Evolutionary conservation across 1,284 basidiomycete species (phyloP), one percentile per base, ranked within the genome.

Genomic region (Erythrobasidium hasegawianum): DNA sequence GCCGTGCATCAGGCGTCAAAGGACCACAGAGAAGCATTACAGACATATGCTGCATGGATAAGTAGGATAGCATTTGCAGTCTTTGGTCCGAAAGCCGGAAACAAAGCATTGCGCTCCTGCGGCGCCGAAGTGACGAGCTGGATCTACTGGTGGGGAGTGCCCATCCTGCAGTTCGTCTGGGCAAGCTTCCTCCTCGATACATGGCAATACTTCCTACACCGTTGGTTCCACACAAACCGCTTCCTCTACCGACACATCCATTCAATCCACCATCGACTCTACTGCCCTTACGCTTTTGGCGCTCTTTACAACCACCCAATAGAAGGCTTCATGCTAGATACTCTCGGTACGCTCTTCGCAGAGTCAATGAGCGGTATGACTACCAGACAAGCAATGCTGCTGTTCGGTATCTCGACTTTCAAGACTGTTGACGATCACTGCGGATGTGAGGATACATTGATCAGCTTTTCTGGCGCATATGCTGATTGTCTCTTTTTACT

Each of bases 401-500:
- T 97, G 64, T 98, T 97, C 76, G 80, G 80, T 9, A 80, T 97
- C 70, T 88, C 89, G 16, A 89, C 88, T 0, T 79, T 90, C 74
- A 99, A 99, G 81, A 97, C 95, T 0, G 92, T 98, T 50, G 93
- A 97, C 72, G 96, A 98, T 77, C 95, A 98, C 78, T 97, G 94
- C 70, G 95, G 95, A 0, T 97, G 62, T 65, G 45, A 53, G 62
- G 97, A 22, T 91, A 91, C 2, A 61, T 61, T 67, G 49, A n/a
- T n/a, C 39, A 20, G 22, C 52, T 20, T 38, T 45, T 64, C 29
- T 29, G 54, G 26, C 24, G 33, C 22, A 22, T 18, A 41, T 14
- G 26, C 22, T 61, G 16, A 60, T 56, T 43, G 58, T 38, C 27
- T 13, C 52, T 50, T 59, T 29, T n/a, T n/a, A n/a, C 39, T n/a